Base-by-base conservation (phyloP, 108 stramenopile genomes). In the Nannochloropsis granulata region DNA sequence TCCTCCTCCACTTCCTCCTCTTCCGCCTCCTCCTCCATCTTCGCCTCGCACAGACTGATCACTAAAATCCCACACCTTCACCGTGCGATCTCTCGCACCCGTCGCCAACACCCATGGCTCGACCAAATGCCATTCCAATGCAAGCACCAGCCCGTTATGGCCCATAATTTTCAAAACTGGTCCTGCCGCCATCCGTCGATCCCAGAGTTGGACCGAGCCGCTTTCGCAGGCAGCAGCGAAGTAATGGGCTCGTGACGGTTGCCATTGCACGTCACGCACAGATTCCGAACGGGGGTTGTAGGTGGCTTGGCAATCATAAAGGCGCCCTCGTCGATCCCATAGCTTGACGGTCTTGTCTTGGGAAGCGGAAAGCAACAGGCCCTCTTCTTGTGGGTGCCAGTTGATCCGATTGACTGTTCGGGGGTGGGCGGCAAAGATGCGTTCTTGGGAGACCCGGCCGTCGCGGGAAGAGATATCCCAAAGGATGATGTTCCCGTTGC, bases 141-240 rank as follows among this genome's bases (percentile, higher is more conserved):
- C 44, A 43, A 84, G 79, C 12, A 79, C 44, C 84, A 79, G 16
- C 2, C 25, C 23, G 12, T 21, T 85, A 44, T 80, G 80, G 8
- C 25, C 43, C 25, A 44, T 42, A 23, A 85, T 44, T 42, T 85
- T 85, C 84, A 80, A 46, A 23, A 80, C 43, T 16, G 84, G 84
- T 26, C 80, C 79, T 23, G 24, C 23, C 26, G 23, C 24, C 79
- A 80, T 46, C 83, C 83, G 23, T n/a, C 25, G 46, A 43, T 85
- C 84, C 84, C 84, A 85, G 80, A 85, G 44, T 71, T 85, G 84
- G 79, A 85, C 79, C 80, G 79, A 80, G n/a, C 84, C 84, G 84
- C 80, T 85, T 45, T 85, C 80, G 84, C 79, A 85, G 12, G 80
- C 84, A 0, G 84, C 84, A 24, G 84, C 84, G 71, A 85, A 85